Base-by-base conservation (phyloP, 2,329 filamentous ascomycete genomes). In the Aaosphaeria arxii region DNA sequence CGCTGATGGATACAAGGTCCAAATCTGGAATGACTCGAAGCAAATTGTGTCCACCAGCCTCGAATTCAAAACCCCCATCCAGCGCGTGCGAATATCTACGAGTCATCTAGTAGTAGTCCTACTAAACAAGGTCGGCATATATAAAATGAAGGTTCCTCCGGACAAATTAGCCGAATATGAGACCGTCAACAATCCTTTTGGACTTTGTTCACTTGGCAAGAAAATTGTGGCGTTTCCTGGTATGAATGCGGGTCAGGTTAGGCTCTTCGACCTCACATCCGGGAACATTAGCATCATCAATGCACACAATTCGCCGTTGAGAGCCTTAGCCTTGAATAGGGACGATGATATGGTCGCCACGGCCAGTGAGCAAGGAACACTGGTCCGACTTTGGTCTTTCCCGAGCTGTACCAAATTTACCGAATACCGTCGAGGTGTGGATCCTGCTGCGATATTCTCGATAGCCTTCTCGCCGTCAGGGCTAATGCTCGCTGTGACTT, bases 201-300 rank as follows among this genome's bases (percentile, higher is more conserved):
- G 91, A 0, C 74, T 97, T 6, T 91, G 89, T 61, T 88, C 86
- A 63, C 74, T 97, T 17, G 87, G 87, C 1, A 77, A 85, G 35
- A 85, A 85, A 55, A 77, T 85, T 33, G 76, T 96, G 5, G 89
- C 87, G 1, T 94, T 97, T 53, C 92, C 92, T 0, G 92, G 92
- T n/a, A 82, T 90, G 45, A 91, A 88, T 1, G 74, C 83, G 0
- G 94, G 94, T 9, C 94, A 99, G 63, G 86, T 97, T 30, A 91
- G 96, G 67, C 75, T 97, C 1, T 87, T 96, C 44, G 85, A 95
- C 59, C 72, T 95, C 7, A 77, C 78, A 13, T 89, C 85, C 0
- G 85, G 85, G 43, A 92, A 89, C 60, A 89, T 97, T 55, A 95
- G 87, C 73, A 96, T 99, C 67, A 90, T 97, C 50, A 90, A 91